These are phyloP conservation scores for Tetracladium setigerum DNA, from an alignment of 495 filamentous ascomycete species.

Conservation along the genomic window DNA sequence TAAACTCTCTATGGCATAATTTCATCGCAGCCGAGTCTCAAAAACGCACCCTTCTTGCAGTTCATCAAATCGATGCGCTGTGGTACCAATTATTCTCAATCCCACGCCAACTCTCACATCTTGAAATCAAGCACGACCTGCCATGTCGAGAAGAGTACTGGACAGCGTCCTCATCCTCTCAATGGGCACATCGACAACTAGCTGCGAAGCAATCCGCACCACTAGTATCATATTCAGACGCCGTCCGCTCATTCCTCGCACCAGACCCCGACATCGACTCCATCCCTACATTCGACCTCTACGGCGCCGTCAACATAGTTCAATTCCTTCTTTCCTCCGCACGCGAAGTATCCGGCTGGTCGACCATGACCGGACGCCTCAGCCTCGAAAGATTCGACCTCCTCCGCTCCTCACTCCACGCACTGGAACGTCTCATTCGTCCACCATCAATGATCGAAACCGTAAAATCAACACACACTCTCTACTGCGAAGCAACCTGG, in stretches of 20 bases:
- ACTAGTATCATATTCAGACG: conserved; percentile 26
- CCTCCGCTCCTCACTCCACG: conserved; percentile 25
- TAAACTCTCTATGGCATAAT: conserved; percentile 27
- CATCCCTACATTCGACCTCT: conserved; percentile 27
- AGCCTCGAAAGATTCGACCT: conserved; percentile 29
- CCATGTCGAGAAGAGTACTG: conserved; percentile 27
- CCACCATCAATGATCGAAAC: conserved; percentile 5
- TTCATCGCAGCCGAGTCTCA: conserved; percentile 29
- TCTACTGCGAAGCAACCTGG: conserved; percentile 27
- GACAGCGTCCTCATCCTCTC: conserved; percentile 23
- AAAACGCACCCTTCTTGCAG: conserved; percentile 30
- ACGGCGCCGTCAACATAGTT: conserved; percentile 31
- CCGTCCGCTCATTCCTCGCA: conserved; percentile 27
- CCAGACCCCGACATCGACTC: conserved; percentile 16
- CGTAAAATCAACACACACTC: neutral
- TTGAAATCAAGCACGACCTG: conserved; percentile 32
- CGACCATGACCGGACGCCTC: conserved; percentile 30
- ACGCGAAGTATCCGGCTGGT: conserved; percentile 33
- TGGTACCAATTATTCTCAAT: conserved; percentile 33
- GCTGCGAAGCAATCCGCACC: conserved; percentile 12
- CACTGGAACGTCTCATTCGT: conserved; percentile 24
- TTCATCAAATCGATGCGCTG: conserved; percentile 32
- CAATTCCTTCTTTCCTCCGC: conserved; percentile 33
- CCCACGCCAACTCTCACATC: conserved; percentile 28
- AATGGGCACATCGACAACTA: conserved; percentile 30